phyloP scores from a whole-genome alignment of 2,329 filamentous ascomycete species.

The Chrysoporthe cubensis region DNA sequence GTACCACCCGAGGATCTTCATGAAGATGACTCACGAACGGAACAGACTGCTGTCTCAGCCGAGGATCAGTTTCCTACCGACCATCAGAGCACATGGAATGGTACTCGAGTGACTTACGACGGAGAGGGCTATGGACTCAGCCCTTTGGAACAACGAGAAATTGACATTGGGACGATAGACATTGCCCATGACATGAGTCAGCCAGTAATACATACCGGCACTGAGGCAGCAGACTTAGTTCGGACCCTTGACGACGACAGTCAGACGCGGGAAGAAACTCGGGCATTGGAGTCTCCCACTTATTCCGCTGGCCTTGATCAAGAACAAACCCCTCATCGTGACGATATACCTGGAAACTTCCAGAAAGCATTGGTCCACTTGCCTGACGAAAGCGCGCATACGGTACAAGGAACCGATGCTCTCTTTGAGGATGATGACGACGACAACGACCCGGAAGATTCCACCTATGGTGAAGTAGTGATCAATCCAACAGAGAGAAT shows the following conservation, averaged over 20 bases:
- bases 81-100: not conserved
- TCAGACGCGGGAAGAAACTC: not conserved
- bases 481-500: slow-evolving; percentile 16
- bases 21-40: not conserved
- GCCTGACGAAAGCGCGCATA: slow-evolving; percentile 34
- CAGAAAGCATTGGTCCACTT: slow-evolving; percentile 17
- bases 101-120: slow-evolving; percentile 11
- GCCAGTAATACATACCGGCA: not conserved
- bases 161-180: not conserved
- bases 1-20: not conserved
- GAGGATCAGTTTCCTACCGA: not conserved
- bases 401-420: slow-evolving; percentile 40
- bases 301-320: not conserved
- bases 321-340: not conserved
- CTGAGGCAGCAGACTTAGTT: not conserved
- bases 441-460: slow-evolving; percentile 22
- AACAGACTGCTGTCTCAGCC: not conserved
- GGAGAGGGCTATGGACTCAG: slow-evolving; percentile 16
- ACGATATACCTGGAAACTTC: slow-evolving; percentile 5
- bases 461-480: slow-evolving; percentile 17
- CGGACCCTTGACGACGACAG: not conserved
- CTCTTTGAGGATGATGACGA: slow-evolving; percentile 38
- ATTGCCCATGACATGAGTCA: not conserved
- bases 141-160: not conserved
- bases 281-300: not conserved